These are phyloP conservation scores for Delphinella strobiligena DNA, from an alignment of 2,329 filamentous ascomycete species.

Conservation along the genomic window DNA sequence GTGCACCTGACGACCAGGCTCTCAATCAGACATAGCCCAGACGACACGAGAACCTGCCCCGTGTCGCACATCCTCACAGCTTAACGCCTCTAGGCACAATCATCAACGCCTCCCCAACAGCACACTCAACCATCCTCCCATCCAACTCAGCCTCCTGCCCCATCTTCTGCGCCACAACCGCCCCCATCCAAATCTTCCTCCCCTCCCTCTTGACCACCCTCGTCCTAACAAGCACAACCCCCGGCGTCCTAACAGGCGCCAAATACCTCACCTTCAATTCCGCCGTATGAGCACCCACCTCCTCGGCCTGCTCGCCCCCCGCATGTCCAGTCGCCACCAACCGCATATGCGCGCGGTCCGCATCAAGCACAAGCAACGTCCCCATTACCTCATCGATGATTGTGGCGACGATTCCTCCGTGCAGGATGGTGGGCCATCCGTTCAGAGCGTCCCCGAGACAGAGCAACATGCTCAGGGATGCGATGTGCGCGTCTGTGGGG, in stretches of 20 bases:
- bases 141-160: conserved; percentile 20
- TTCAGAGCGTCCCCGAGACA: conserved; percentile 41
- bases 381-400: conserved; percentile 50
- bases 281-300: conserved; percentile 32
- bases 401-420: conserved; percentile 47
- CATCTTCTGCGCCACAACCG: conserved; percentile 8
- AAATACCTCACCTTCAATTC: conserved; percentile 46
- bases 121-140: conserved; percentile 35
- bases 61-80: conserved; percentile 8
- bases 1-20: neutral
- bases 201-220: conserved; percentile 18
- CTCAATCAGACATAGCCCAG: neutral
- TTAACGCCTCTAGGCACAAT: conserved; percentile 20
- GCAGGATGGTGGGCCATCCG: conserved; percentile 40
- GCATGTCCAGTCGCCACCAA: conserved; percentile 10
- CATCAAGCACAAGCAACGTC: conserved; percentile 34
- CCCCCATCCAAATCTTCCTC: conserved; percentile 5
- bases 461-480: conserved; percentile 27
- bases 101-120: conserved; percentile 44
- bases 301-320: conserved; percentile 14
- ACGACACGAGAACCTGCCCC: neutral
- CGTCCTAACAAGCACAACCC: conserved; percentile 35
- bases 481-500: conserved; percentile 17
- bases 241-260: conserved; percentile 39
- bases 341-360: conserved; percentile 14